Evolutionary conservation across 2,329 filamentous ascomycete species (phyloP), one percentile per base, ranked within the genome.

Genomic region (Curvularia sp.): DNA sequence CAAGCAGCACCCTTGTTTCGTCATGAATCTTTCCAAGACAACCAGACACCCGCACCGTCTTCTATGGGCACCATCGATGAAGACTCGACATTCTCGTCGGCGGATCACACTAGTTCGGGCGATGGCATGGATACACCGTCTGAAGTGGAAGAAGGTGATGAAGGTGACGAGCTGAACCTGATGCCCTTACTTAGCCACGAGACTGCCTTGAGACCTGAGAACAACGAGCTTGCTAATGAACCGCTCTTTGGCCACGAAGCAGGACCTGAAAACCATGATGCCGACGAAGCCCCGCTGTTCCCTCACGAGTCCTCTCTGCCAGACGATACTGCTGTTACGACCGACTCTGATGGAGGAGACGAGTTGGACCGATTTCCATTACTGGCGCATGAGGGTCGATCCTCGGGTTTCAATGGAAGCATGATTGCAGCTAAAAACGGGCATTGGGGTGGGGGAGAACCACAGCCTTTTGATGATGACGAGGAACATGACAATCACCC

Each of bases 331-430:
- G 42, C 48, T 2, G 28, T 49, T 18, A 42, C 48, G 12, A 57
- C 60, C 48, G 54, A 67, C 22, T 49, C 51, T 30, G 64, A 65
- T 2, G 57, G 65, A 9, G 67, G 30, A 30, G 52, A 71, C 38
- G 70, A 73, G 22, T 62, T 67, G 15, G 67, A 72, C 26, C 57
- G 66, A 8, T 63, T 68, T 20, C 78, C 77, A 20, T 68, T 79
- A 1, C 63, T 79, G 43, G 69, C 71, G 22, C 77, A 80, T 39
- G 78, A 80, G 61, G 72, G 73, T 53, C 61, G 59, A 4, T 61
- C 63, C 55, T 48, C 71, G 49, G 53, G 58, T 31, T 55, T 58
- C 44, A 60, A 54, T 49, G 46, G 35, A 53, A 63, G 65, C 54
- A 63, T 61, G 49, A 49, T 44, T 6, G 50, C 43, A 63, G 58